Base-by-base conservation (phyloP, 441 rosid species). In the Erysimum pusillum region DNA sequence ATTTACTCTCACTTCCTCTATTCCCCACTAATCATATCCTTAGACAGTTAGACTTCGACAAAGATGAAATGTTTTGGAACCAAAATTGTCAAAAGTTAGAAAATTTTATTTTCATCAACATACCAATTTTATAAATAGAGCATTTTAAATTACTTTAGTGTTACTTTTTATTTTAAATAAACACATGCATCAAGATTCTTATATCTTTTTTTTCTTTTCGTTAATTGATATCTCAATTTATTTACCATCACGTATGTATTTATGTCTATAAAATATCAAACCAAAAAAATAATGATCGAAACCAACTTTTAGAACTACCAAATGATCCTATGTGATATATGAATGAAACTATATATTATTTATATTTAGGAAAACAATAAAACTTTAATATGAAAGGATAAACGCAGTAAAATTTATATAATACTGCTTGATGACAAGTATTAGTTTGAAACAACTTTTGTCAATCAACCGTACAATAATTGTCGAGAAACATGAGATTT, bases 401-500 rank as follows among this genome's bases (percentile, higher is more conserved):
- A 9, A 48, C 11, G 0, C 52, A 49, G 5, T 49, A 49, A 17
- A 18, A 17, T 49, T 39, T 49, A 49, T 4, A 18, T 49, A 1
- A 49, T 9, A 28, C 34, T 54, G 1, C 4, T 13, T 54, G 34
- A 53, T 22, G 2, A 53, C 9, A 53, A 54, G 11, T 54, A 58
- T n/a, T 15, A 4, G 14, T 34, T 35, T 35, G 15, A 39, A 12
- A 41, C 20, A 61, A 61, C 0, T 2, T 39, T 42, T 35, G 35
- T 14, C 8, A 41, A 25, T 41, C 4, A 62, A 41, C 7, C 22
- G 6, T 62, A 5, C 7, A 49, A 68, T 15, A 25, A 7, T 12
- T 52, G 11, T 56, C 1, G 17, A 60, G 11, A 53, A 53, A 53
- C 35, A 63, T 63, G 44, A 71, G 35, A 14, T 10, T 58, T 49